Conservation (phyloP, 148 eudicot species). For the Suaeda aralocaspica region DNA sequence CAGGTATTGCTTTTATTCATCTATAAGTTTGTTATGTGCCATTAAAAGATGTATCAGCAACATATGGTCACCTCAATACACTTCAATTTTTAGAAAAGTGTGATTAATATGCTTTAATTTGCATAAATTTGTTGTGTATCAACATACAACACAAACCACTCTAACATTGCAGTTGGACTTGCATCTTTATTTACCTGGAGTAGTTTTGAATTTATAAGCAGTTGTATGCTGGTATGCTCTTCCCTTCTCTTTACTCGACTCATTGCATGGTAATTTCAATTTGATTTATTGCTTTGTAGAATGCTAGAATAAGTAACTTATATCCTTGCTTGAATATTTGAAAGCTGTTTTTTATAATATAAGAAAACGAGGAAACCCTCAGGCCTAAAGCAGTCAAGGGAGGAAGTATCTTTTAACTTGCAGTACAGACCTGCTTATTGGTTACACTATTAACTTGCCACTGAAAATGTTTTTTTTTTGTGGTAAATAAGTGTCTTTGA, state of each 20-base stretch:
- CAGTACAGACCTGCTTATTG: background rate
- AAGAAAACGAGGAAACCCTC: background rate
- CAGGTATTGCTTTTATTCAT: constrained; percentile 45
- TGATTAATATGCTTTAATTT: background rate
- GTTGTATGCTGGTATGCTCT: background rate
- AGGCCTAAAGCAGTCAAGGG: background rate
- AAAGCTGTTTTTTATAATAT: background rate
- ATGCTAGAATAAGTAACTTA: background rate
- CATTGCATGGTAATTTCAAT: background rate
- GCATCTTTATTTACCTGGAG: background rate
- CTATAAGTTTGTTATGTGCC: background rate
- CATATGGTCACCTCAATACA: background rate
- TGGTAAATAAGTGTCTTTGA: background rate
- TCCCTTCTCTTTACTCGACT: no score
- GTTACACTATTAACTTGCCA: background rate
- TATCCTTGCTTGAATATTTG: background rate
- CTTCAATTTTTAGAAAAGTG: background rate
- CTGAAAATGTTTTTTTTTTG: background rate
- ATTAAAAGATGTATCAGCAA: background rate
- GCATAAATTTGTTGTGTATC: background rate
- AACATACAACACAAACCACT: background rate
- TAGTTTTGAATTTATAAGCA: no score
- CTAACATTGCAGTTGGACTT: background rate
- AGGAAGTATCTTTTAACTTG: background rate
- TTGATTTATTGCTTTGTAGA: background rate